Conservation (phyloP, 1,284 basidiomycete species). For the Austroboletus niveus region DNA sequence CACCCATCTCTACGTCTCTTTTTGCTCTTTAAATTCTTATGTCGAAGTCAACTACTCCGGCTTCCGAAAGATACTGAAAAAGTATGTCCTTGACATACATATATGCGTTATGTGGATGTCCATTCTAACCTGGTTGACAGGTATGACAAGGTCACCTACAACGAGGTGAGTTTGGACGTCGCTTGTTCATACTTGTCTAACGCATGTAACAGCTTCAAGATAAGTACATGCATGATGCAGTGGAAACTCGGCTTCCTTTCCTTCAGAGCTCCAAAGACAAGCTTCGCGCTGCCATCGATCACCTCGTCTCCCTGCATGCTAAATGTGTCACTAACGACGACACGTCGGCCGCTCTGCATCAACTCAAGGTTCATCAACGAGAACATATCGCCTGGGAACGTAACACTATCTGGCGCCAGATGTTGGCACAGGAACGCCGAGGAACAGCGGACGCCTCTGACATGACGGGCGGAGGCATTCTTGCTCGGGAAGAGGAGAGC, state of each 20-base stretch:
- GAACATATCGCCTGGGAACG: slow-evolving; percentile 95
- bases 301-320: slow-evolving; percentile 77
- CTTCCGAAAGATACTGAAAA: slow-evolving; percentile 96
- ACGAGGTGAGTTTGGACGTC: slow-evolving; percentile 44
- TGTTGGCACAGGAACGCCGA: slow-evolving; percentile 88
- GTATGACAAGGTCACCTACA: slow-evolving; percentile 94
- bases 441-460: slow-evolving; percentile 50
- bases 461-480: slow-evolving; percentile 45
- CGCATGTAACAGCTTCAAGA: slow-evolving; percentile 66
- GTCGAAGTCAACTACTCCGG: slow-evolving; percentile 93
- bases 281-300: slow-evolving; percentile 61
- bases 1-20: slow-evolving; percentile 80
- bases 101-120: not conserved
- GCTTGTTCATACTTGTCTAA: not conserved
- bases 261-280: slow-evolving; percentile 59
- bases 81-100: slow-evolving; percentile 48
- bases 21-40: slow-evolving; percentile 88
- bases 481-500: slow-evolving; percentile 54
- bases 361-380: slow-evolving; percentile 85
- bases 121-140: slow-evolving; percentile 36
- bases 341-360: slow-evolving; percentile 66
- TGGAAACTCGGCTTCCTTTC: slow-evolving; percentile 76
- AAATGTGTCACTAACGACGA: slow-evolving; percentile 86
- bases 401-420: slow-evolving; percentile 96
- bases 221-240: slow-evolving; percentile 73